Evolutionary conservation across 2,329 filamentous ascomycete species (phyloP).

Genomic region (Coleophoma cylindrospora): DNA sequence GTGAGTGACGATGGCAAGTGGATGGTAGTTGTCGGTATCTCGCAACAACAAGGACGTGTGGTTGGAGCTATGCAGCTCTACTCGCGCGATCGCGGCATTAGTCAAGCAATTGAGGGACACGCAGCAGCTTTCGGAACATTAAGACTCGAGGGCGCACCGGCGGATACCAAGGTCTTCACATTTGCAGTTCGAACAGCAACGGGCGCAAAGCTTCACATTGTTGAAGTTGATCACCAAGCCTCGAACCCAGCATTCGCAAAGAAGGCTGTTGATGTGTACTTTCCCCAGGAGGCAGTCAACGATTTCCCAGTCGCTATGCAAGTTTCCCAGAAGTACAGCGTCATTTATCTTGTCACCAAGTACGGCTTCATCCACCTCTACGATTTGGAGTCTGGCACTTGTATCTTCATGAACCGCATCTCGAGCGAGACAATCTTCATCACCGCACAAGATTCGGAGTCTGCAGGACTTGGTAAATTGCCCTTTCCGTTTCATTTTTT

Average conservation of each 20-base stretch:
- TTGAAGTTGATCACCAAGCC: slow-evolving; percentile 92
- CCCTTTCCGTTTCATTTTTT: too few relatives aligned
- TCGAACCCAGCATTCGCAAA: slow-evolving; percentile 87
- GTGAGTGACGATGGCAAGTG: slow-evolving; percentile 94
- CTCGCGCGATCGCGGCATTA: slow-evolving; percentile 92
- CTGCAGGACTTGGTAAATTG: slow-evolving; percentile 61
- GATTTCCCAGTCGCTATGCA: slow-evolving; percentile 99
- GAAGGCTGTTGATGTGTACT: slow-evolving; percentile 97
- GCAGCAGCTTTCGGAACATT: slow-evolving; percentile 91
- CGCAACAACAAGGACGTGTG: slow-evolving; percentile 86
- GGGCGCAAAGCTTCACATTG: slow-evolving; percentile 93
- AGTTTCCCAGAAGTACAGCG: slow-evolving; percentile 91
- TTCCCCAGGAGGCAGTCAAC: slow-evolving; percentile 89
- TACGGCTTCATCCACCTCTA: slow-evolving; percentile 99
- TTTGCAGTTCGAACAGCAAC: slow-evolving; percentile 89
- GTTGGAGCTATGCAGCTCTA: slow-evolving; percentile 97
- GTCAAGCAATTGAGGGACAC: slow-evolving; percentile 96
- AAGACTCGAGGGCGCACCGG: slow-evolving; percentile 79
- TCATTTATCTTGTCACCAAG: slow-evolving; percentile 97
- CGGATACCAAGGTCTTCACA: slow-evolving; percentile 93
- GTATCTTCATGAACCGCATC: slow-evolving; percentile 99
- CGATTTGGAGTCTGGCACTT: slow-evolving; percentile 90
- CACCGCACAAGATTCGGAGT: slow-evolving; percentile 77
- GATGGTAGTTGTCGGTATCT: slow-evolving; percentile 97
- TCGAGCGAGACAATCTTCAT: slow-evolving; percentile 99